These are phyloP conservation scores for Euphorbia celastroides DNA, from an alignment of 441 rosid genomes.

Conservation along the genomic window DNA sequence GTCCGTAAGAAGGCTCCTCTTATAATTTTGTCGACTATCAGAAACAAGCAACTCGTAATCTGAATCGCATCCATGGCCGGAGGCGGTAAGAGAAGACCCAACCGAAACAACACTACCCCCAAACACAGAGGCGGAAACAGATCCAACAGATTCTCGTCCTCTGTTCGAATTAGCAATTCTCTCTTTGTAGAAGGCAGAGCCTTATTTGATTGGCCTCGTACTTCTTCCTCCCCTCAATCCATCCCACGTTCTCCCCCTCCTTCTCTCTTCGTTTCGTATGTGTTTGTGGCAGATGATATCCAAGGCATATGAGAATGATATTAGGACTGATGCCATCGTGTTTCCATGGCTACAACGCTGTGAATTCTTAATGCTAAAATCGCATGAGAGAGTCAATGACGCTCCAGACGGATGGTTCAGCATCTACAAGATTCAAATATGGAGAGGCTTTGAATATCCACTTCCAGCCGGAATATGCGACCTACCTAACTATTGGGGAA, in stretches of 20 bases:
- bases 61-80: constrained; percentile 33
- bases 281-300: no score
- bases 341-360: no score
- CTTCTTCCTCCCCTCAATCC: constrained; percentile 8
- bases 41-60: not conserved
- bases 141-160: constrained; percentile 10
- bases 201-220: constrained; percentile 29
- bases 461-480: no score
- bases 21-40: not conserved
- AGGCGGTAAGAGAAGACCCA: constrained; percentile 49
- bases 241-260: constrained; percentile 16
- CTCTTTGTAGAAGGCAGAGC: constrained; percentile 39
- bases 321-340: no score
- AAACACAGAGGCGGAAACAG: constrained; percentile 10
- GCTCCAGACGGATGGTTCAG: no score
- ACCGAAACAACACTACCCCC: constrained; percentile 13
- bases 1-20: not conserved
- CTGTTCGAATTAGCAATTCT: constrained; percentile 17
- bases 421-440: no score
- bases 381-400: no score
- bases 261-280: not conserved
- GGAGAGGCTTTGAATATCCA: no score
- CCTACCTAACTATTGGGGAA: no score
- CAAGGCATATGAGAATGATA: no score
- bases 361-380: no score